phyloP scores from a whole-genome alignment of 2,329 filamentous ascomycete genomes.

The Rutstroemia sp. region DNA sequence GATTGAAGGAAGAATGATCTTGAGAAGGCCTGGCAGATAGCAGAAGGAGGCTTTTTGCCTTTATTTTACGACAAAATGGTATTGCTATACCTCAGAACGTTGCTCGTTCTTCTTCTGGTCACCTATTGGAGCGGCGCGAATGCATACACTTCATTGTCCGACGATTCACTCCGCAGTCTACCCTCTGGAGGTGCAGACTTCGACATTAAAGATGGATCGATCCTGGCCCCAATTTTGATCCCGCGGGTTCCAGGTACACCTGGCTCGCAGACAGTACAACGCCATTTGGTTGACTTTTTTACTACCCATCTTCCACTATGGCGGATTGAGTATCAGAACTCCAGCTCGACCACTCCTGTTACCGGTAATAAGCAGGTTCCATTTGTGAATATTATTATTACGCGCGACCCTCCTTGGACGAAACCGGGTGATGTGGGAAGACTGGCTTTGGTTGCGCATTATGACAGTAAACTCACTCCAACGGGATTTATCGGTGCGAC shows the following conservation, averaged over 20 bases:
- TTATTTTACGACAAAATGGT: slow-evolving; percentile 13
- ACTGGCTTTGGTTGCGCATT: slow-evolving; percentile 86
- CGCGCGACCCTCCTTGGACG: slow-evolving; percentile 80
- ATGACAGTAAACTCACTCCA: slow-evolving; percentile 76
- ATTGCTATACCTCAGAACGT: slow-evolving; percentile 9
- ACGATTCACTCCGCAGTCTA: slow-evolving; percentile 64
- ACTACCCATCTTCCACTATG: slow-evolving; percentile 64
- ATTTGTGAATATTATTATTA: slow-evolving; percentile 81
- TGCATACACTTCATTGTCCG: slow-evolving; percentile 49
- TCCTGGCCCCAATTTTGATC: slow-evolving; percentile 80
- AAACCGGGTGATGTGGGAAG: slow-evolving; percentile 66
- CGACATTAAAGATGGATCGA: slow-evolving; percentile 64
- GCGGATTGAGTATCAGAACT: slow-evolving; percentile 80
- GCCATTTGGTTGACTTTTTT: slow-evolving; percentile 84
- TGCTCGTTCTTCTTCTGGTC: slow-evolving; percentile 15
- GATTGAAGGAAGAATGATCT: slow-evolving; percentile 19
- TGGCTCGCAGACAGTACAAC: slow-evolving; percentile 63
- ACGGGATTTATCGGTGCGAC: slow-evolving; percentile 87
- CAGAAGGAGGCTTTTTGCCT: slow-evolving; percentile 18
- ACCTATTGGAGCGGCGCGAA: slow-evolving; percentile 14
- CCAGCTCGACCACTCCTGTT: slow-evolving; percentile 73
- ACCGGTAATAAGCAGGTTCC: slow-evolving; percentile 65
- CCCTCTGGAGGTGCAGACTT: slow-evolving; percentile 70
- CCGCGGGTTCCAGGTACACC: slow-evolving; percentile 83
- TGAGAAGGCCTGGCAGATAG: slow-evolving; percentile 12